A percentile compares a stretch with the other conserved stretches of the same genome.
These are phyloP conservation scores for Erysimum cheiranthoides DNA, from an alignment of 345 rosid genomes.

Conservation along the genomic window DNA sequence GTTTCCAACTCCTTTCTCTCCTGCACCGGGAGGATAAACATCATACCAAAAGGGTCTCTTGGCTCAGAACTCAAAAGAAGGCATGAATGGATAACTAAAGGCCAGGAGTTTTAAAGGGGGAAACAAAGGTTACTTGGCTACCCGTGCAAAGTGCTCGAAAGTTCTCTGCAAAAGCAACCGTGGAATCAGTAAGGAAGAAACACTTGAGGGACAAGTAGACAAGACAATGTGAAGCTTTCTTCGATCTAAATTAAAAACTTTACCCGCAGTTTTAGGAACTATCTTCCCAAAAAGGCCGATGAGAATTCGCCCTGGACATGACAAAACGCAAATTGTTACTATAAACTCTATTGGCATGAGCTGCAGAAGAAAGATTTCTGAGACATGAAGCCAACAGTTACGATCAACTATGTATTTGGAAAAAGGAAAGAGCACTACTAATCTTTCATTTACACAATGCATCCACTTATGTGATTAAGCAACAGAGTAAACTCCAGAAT, in stretches of 20 bases:
- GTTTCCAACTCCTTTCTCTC: conserved; percentile 90
- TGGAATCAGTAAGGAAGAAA: conserved; percentile 24
- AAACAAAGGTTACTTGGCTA: conserved; percentile 65
- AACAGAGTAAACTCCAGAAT: not conserved
- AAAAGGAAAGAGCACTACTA: not conserved
- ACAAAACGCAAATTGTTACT: conserved; percentile 20
- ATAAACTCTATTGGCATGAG: conserved; percentile 10
- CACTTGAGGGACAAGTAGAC: not conserved
- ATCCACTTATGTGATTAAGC: conserved; percentile 7
- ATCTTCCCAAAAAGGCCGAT: conserved; percentile 89
- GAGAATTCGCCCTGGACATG: conserved; percentile 74
- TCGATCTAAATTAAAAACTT: not conserved
- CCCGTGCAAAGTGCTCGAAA: conserved; percentile 98
- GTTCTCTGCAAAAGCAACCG: conserved; percentile 67
- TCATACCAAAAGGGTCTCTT: conserved; percentile 23
- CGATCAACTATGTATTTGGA: not conserved
- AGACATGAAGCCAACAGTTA: conserved; percentile 7
- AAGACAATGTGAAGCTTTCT: not conserved
- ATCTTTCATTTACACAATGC: not conserved
- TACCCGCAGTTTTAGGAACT: conserved; percentile 93
- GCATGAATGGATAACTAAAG: not conserved
- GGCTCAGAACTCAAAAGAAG: conserved; percentile 14
- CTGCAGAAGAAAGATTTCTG: conserved; percentile 15
- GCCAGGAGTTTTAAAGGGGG: conserved; percentile 20
- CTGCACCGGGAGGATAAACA: conserved; percentile 47